Evolutionary conservation across 2,329 filamentous ascomycete genomes (phyloP).

Genomic region (Aspergillus awamori): DNA sequence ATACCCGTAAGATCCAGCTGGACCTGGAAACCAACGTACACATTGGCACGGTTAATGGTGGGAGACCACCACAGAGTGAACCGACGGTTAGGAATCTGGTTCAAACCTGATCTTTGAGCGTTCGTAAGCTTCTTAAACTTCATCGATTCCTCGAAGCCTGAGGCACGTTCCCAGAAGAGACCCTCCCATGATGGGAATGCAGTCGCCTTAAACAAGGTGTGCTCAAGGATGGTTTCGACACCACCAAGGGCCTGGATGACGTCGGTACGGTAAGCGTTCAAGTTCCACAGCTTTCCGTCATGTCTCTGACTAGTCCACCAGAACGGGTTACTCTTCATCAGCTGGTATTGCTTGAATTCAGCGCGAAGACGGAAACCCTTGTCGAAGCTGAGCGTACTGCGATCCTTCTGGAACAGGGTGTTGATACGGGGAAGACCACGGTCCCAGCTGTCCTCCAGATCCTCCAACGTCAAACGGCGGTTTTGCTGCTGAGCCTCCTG

Average conservation of each 20-base stretch:
- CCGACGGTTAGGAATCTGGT: slow-evolving; percentile 97
- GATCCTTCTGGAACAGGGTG: slow-evolving; percentile 97
- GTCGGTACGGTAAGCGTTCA: slow-evolving; percentile 94
- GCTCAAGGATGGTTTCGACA: slow-evolving; percentile 97
- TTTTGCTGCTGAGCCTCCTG: slow-evolving; percentile 98
- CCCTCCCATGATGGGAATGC: slow-evolving; percentile 98
- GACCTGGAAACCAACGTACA: slow-evolving; percentile 99
- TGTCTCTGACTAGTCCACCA: slow-evolving; percentile 99
- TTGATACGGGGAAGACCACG: slow-evolving; percentile 97
- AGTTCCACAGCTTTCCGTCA: slow-evolving; percentile 95
- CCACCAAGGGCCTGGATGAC: slow-evolving; percentile 94
- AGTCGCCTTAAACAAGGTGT: slow-evolving; percentile 94
- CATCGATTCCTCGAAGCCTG: slow-evolving; percentile 67
- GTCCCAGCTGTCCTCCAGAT: slow-evolving; percentile 98
- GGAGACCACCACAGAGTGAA: slow-evolving; percentile 98
- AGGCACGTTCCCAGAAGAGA: slow-evolving; percentile 79
- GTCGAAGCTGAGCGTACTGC: slow-evolving; percentile 95
- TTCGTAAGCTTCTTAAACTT: slow-evolving; percentile 99
- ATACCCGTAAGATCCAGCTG: slow-evolving; percentile 97
- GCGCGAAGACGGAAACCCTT: slow-evolving; percentile 95
- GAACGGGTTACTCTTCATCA: slow-evolving; percentile 99
- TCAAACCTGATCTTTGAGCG: slow-evolving; percentile 92
- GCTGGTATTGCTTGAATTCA: slow-evolving; percentile 97
- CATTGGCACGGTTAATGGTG: slow-evolving; percentile 92
- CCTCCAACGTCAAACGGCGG: slow-evolving; percentile 87